Conservation (phyloP, 768 basidiomycete species). For the Lepiota subincarnata region DNA sequence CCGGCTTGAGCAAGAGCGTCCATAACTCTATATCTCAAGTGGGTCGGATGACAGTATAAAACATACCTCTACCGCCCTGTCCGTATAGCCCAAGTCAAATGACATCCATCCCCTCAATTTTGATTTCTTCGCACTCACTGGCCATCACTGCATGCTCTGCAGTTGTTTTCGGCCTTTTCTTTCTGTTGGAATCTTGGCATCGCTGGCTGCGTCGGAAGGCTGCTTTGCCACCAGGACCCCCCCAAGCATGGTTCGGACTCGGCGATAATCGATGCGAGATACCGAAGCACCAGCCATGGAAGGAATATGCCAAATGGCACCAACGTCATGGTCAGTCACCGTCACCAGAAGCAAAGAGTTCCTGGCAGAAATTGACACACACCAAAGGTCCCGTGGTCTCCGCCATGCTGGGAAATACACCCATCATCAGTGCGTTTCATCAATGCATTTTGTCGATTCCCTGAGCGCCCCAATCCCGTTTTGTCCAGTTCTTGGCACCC, state of each 20-base stretch:
- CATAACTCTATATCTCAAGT: background rate
- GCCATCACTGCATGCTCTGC: no score
- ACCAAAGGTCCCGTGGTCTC: background rate
- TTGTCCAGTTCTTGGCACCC: constrained; percentile 21
- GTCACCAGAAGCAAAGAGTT: background rate
- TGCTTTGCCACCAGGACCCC: background rate
- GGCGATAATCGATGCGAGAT: background rate
- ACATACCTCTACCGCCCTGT: no score
- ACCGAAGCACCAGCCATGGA: background rate
- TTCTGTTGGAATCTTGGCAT: background rate
- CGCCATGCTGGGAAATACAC: background rate
- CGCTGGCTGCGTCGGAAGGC: background rate
- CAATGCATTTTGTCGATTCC: no score
- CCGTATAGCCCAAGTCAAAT: background rate
- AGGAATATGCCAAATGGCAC: background rate
- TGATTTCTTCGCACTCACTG: background rate
- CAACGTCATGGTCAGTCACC: background rate
- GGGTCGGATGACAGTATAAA: background rate
- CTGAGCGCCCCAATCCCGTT: background rate
- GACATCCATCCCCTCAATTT: background rate
- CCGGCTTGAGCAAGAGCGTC: background rate
- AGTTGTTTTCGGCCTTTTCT: background rate
- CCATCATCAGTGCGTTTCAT: background rate
- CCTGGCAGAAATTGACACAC: no score
- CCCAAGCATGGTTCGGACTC: background rate